Evolutionary conservation across 768 basidiomycete species (phyloP).

Genomic region (Leccinum broughii): DNA sequence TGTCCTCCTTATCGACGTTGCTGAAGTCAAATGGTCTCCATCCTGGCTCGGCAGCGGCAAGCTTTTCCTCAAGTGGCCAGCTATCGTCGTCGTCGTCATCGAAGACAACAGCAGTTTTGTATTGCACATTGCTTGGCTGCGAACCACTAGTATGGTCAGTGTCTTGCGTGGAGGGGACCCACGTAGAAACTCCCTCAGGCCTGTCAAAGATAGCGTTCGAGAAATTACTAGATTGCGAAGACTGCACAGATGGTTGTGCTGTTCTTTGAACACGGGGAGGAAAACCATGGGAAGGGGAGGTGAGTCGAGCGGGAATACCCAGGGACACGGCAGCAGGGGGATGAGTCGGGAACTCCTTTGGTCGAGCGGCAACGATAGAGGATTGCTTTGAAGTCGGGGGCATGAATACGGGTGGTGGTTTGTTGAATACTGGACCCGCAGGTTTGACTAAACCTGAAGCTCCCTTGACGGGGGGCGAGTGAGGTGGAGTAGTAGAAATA

Average conservation of each 20-base stretch:
- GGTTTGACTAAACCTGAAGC: constrained; percentile 33
- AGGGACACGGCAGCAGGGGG: constrained; percentile 45
- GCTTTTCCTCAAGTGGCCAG: constrained; percentile 72
- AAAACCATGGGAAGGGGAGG: constrained; percentile 25
- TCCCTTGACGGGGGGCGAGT: constrained; percentile 48
- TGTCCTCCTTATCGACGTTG: constrained; percentile 50
- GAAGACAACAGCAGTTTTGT: background rate
- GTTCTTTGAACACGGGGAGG: constrained; percentile 26
- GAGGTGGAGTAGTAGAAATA: constrained; percentile 55
- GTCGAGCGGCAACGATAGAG: constrained; percentile 3
- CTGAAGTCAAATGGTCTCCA: constrained; percentile 63
- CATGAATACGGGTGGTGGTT: constrained; percentile 37
- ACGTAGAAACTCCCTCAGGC: constrained; percentile 44
- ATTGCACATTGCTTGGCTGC: constrained; percentile 30
- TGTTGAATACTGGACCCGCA: constrained; percentile 59
- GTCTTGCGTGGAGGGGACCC: constrained; percentile 64
- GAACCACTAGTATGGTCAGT: constrained; percentile 46
- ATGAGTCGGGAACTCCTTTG: constrained; percentile 37
- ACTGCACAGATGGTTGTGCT: constrained; percentile 47
- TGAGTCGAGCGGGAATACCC: constrained; percentile 40
- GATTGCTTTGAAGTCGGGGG: constrained; percentile 23
- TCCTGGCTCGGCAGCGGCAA: constrained; percentile 48
- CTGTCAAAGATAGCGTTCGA: constrained; percentile 55
- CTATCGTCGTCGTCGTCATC: constrained; percentile 64
- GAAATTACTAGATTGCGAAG: constrained; percentile 51